Conservation (phyloP, 805 yeast genomes). For the Starmera amethionina region DNA sequence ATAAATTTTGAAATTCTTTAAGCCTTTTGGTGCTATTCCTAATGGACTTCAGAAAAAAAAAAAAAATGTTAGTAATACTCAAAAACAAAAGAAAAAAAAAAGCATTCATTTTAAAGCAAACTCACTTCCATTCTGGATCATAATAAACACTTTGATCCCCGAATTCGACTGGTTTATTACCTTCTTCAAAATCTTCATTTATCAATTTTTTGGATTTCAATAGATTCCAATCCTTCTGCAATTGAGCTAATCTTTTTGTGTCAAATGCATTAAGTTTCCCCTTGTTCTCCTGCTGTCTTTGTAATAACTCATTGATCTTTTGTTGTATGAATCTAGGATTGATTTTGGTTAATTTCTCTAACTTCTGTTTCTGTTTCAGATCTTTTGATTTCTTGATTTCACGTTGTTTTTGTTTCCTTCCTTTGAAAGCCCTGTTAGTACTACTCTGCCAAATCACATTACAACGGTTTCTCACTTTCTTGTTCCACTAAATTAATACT, state of each 20-base stretch:
- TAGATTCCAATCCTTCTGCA: slow-evolving; percentile 32
- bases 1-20: slow-evolving; percentile 22
- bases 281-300: slow-evolving; percentile 19
- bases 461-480: slow-evolving; percentile 6
- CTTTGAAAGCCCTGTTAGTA: slow-evolving; percentile 3
- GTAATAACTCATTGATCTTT: slow-evolving; percentile 16
- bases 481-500: slow-evolving; percentile 3
- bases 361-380: slow-evolving; percentile 11
- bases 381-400: slow-evolving; percentile 18
- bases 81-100: too few species aligned
- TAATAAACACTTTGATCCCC: slow-evolving; percentile 46
- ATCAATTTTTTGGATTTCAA: slow-evolving; percentile 18
- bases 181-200: slow-evolving; percentile 2
- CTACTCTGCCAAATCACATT: too few species aligned
- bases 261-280: slow-evolving; percentile 27
- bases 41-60: slow-evolving; percentile 28
- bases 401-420: slow-evolving; percentile 17
- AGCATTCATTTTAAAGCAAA: not conserved
- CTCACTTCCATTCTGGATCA: slow-evolving; percentile 51
- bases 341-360: slow-evolving; percentile 14
- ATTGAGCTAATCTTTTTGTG: slow-evolving; percentile 22
- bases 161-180: slow-evolving; percentile 17
- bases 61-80: slow-evolving; percentile 1
- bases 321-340: slow-evolving; percentile 15
- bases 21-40: slow-evolving; percentile 39